A percentile compares a stretch with the other conserved stretches of the same genome.
phyloP scores from a whole-genome alignment of 331 rosid genomes.

The Pyrus hybrid region DNA sequence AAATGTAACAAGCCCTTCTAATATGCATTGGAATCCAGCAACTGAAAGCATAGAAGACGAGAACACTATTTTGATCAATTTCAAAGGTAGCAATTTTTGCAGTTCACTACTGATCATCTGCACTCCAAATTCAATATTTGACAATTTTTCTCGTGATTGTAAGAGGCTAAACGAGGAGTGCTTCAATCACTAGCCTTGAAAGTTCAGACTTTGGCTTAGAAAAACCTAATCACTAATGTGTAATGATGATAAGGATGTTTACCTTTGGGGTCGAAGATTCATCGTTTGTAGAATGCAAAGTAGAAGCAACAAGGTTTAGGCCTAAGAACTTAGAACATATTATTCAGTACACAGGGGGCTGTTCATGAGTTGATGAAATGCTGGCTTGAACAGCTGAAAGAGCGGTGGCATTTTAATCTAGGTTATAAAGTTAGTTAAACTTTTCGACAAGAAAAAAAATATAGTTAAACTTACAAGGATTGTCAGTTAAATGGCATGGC shows the following conservation, averaged over 20 bases:
- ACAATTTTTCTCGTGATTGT: background rate
- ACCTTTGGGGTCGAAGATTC: background rate
- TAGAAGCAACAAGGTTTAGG: background rate
- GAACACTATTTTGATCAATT: background rate
- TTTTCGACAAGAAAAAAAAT: too few species aligned
- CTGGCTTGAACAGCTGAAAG: background rate
- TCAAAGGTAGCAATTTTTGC: background rate
- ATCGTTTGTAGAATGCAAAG: background rate
- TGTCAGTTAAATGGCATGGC: background rate
- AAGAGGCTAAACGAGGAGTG: background rate
- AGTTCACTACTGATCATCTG: background rate
- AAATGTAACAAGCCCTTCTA: too few species aligned
- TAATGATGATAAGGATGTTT: too few species aligned
- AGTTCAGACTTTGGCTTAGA: background rate
- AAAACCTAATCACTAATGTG: too few species aligned
- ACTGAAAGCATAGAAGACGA: background rate
- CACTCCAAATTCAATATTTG: background rate
- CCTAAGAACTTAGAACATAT: background rate
- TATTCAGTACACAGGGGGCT: background rate
- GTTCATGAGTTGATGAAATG: background rate
- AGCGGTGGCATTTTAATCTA: background rate
- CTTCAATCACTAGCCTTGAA: too few species aligned
- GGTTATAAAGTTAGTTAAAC: background rate
- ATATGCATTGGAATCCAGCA: background rate
- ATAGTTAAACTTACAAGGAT: conserved; percentile 10